phyloP scores from a whole-genome alignment of 2,329 filamentous ascomycete genomes.

The Shiraia sp. region DNA sequence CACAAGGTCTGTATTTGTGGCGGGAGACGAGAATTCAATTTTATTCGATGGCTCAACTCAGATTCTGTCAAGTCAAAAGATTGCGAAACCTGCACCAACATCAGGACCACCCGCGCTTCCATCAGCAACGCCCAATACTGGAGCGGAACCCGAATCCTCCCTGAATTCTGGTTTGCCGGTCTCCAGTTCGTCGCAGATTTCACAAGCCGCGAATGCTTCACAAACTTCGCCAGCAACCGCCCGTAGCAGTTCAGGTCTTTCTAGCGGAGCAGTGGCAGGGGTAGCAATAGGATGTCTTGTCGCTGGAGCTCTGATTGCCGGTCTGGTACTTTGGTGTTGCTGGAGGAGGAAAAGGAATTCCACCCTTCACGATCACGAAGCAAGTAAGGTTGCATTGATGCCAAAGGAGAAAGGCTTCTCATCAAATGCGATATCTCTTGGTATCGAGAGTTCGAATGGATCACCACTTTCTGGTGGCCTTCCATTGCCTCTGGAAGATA shows the following conservation, averaged over 20 bases:
- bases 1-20: no score
- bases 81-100: no score
- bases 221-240: neutral
- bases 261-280: constrained; percentile 34
- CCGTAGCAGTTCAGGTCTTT: constrained; percentile 6
- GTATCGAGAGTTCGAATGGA: constrained; percentile 9
- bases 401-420: constrained; percentile 22
- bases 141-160: no score
- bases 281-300: constrained; percentile 44
- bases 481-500: constrained; percentile 41
- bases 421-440: constrained; percentile 12
- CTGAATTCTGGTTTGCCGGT: no score
- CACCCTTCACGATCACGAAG: constrained; percentile 13
- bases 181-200: no score
- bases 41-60: no score
- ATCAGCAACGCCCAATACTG: no score
- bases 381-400: constrained; percentile 15
- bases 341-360: constrained; percentile 15
- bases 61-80: no score
- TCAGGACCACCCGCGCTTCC: no score
- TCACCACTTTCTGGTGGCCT: constrained; percentile 16
- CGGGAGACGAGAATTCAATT: no score
- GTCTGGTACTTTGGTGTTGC: constrained; percentile 24
- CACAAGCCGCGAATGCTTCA: neutral
- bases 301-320: constrained; percentile 32